Conservation (phyloP, 495 filamentous ascomycete species). For the Hypomontagnella submonticulosa region DNA sequence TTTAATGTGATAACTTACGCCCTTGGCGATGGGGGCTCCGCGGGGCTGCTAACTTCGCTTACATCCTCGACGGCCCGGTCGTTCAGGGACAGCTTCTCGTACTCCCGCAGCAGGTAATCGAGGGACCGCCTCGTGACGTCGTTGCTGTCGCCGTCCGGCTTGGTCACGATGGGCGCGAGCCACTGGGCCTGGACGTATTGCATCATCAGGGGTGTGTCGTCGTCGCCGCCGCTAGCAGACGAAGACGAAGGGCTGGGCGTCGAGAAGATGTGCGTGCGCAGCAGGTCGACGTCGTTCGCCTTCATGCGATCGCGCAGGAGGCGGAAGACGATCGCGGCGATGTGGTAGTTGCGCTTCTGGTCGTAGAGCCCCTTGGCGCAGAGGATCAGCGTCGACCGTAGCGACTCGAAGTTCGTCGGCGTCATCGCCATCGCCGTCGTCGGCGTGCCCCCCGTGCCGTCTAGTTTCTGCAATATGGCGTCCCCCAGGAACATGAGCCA, state of each 20-base stretch:
- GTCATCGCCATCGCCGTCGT: background rate
- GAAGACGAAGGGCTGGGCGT: background rate
- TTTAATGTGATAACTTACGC: too few relatives aligned
- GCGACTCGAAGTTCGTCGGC: conserved; percentile 35
- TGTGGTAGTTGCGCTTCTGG: conserved; percentile 46
- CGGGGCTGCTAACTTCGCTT: conserved; percentile 13
- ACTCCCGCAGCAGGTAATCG: conserved; percentile 34
- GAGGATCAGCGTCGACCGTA: conserved; percentile 50
- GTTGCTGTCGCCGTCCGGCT: background rate
- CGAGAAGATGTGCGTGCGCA: conserved; percentile 39
- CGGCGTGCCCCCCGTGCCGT: background rate
- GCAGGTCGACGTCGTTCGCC: conserved; percentile 34
- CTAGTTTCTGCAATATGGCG: conserved; percentile 44
- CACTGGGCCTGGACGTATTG: conserved; percentile 40
- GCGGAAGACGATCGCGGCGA: conserved; percentile 39
- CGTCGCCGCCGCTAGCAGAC: conserved; percentile 1
- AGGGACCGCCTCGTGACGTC: conserved; percentile 15
- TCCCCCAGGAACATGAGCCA: conserved; percentile 48
- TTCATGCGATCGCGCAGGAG: conserved; percentile 40
- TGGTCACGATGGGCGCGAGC: conserved; percentile 25
- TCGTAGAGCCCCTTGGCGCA: conserved; percentile 53
- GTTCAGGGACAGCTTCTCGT: conserved; percentile 37
- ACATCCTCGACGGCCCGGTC: conserved; percentile 22
- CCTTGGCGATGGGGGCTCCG: background rate
- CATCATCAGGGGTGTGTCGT: conserved; percentile 37